These are phyloP conservation scores for Claviceps monticola DNA, from an alignment of 2,329 filamentous ascomycete species.

Conservation along the genomic window DNA sequence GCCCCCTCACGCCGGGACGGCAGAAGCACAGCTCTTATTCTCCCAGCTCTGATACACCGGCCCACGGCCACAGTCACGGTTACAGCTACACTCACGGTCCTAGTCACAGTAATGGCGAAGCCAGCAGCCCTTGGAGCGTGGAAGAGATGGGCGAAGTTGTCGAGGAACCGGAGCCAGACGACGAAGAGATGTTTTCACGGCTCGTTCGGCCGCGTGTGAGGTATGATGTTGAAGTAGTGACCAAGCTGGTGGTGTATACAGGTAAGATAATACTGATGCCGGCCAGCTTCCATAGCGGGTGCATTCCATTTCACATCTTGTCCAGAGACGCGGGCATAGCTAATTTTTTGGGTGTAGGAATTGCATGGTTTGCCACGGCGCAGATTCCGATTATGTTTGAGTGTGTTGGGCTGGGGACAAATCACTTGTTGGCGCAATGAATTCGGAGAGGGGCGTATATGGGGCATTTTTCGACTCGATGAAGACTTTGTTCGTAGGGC, in stretches of 20 bases:
- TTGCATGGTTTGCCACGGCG: constrained; percentile 69
- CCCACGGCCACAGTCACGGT: constrained; percentile 9
- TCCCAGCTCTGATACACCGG: constrained; percentile 51
- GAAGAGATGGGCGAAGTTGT: constrained; percentile 2
- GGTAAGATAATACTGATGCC: constrained; percentile 34
- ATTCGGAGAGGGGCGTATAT: too few species aligned
- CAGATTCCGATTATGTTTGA: constrained; percentile 63
- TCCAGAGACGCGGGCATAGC: not conserved
- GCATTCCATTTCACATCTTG: too few species aligned
- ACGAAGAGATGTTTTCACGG: constrained; percentile 70
- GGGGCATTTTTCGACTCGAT: too few species aligned
- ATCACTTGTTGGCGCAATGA: constrained; percentile 18
- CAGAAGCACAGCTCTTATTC: constrained; percentile 29
- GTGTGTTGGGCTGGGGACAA: constrained; percentile 36
- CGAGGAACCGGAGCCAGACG: constrained; percentile 41
- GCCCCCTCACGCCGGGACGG: constrained; percentile 29
- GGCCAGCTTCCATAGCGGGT: too few species aligned
- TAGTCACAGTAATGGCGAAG: constrained; percentile 64
- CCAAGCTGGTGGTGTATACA: constrained; percentile 87
- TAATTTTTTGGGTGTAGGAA: constrained; percentile 37
- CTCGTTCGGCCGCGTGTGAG: constrained; percentile 77
- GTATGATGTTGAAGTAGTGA: constrained; percentile 98
- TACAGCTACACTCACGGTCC: too few species aligned
- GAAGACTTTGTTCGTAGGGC: too few species aligned
- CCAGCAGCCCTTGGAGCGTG: constrained; percentile 19